These are phyloP conservation scores for Eleusine coracana DNA, from an alignment of 176 grass and related monocot species.

Conservation along the genomic window DNA sequence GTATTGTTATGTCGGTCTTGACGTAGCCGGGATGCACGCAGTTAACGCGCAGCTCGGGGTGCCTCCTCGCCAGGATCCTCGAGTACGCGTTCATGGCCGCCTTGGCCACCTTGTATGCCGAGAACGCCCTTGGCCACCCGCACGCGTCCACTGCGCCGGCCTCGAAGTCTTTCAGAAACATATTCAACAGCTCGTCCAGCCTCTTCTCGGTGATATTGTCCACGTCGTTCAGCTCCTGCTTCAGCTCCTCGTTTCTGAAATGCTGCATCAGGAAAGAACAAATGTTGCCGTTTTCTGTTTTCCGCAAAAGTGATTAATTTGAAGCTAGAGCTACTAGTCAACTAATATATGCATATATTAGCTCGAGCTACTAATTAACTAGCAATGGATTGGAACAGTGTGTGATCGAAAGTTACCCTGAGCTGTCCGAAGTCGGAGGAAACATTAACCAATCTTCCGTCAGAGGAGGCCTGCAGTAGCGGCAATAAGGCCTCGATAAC, in stretches of 20 bases:
- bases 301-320: not conserved
- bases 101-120: constrained; percentile 70
- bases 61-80: constrained; percentile 56
- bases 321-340: too few species aligned
- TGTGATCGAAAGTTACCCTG: constrained; percentile 7
- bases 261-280: not conserved
- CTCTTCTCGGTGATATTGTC: constrained; percentile 46
- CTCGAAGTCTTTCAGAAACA: constrained; percentile 56
- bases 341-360: not conserved
- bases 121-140: constrained; percentile 44
- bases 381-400: too few species aligned
- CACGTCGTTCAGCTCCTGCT: constrained; percentile 37
- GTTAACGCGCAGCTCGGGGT: constrained; percentile 46
- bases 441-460: constrained; percentile 55
- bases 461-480: constrained; percentile 40
- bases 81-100: constrained; percentile 51
- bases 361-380: not conserved
- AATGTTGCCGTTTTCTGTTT: not conserved
- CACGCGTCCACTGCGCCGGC: not conserved
- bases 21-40: constrained; percentile 61
- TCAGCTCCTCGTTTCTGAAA: constrained; percentile 51
- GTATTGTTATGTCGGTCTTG: constrained; percentile 50
- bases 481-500: constrained; percentile 45
- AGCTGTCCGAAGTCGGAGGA: constrained; percentile 27
- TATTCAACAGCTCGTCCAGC: constrained; percentile 46